phyloP scores from a whole-genome alignment of 73 alveolate genomes.

The Paramecium tetraurelia region DNA sequence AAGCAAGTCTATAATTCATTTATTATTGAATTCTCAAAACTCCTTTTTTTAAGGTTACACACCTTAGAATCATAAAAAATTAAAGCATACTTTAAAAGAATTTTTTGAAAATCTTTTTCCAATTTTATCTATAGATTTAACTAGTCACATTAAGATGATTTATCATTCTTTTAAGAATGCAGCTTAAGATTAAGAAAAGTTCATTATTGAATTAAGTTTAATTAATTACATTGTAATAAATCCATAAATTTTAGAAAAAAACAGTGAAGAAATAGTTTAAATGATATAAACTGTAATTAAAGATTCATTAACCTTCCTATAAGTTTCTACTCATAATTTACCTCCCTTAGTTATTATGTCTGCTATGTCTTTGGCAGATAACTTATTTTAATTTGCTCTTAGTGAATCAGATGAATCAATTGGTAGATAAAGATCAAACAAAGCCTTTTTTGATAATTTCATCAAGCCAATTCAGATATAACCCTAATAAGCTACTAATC shows the following conservation, averaged over 20 bases:
- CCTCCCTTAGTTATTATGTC: slow-evolving; percentile 1
- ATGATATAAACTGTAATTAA: neutral
- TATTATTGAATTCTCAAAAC: neutral
- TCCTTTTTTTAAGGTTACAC: neutral
- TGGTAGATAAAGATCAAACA: neutral
- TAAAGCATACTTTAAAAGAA: neutral
- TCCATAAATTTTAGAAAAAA: slow-evolving; percentile 16
- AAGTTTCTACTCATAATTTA: neutral
- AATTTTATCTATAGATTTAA: neutral
- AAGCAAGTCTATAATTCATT: neutral
- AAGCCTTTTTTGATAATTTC: neutral
- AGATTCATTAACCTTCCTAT: neutral
- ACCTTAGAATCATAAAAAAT: neutral
- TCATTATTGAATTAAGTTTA: neutral
- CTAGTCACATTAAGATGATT: neutral
- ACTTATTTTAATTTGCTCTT: neutral
- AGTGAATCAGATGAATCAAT: neutral
- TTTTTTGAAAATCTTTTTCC: slow-evolving; percentile 18
- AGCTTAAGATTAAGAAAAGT: neutral
- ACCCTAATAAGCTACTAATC: neutral
- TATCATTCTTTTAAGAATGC: neutral
- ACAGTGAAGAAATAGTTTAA: neutral
- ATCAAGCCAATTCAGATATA: neutral
- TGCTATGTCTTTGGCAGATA: slow-evolving; percentile 1
- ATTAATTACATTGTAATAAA: neutral